These are phyloP conservation scores for Suhomyces bokatorum DNA, from an alignment of 1,139 yeast species.

Conservation along the genomic window DNA sequence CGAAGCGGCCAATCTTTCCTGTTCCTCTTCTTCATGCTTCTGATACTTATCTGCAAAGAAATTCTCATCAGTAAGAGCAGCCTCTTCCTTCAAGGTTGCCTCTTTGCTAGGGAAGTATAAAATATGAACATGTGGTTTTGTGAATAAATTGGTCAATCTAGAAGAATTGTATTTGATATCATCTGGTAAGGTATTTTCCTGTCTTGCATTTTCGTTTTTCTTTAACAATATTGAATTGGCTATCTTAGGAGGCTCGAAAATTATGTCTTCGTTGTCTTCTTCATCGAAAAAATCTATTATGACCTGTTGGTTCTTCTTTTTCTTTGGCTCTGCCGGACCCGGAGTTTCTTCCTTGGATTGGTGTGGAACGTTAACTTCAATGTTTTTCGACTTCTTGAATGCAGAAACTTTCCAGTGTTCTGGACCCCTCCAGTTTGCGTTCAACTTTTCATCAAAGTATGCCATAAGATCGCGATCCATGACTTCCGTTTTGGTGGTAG, in stretches of 20 bases:
- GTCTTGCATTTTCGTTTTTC: slow-evolving; percentile 26
- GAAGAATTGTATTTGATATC: slow-evolving; percentile 75
- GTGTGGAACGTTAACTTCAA: slow-evolving; percentile 6
- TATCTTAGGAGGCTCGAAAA: slow-evolving; percentile 53
- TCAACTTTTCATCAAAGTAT: slow-evolving; percentile 71
- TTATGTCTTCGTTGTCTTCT: slow-evolving; percentile 42
- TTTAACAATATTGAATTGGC: slow-evolving; percentile 26
- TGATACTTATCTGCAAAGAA: slow-evolving; percentile 74
- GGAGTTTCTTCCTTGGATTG: background rate
- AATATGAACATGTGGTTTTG: slow-evolving; percentile 58
- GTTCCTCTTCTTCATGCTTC: slow-evolving; percentile 38
- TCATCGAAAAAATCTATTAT: slow-evolving; percentile 52
- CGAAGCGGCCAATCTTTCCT: slow-evolving; percentile 40
- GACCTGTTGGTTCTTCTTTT: slow-evolving; percentile 35
- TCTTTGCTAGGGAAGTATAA: slow-evolving; percentile 31
- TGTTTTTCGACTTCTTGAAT: slow-evolving; percentile 39
- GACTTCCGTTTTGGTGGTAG: slow-evolving; percentile 30
- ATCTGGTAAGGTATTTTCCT: slow-evolving; percentile 60
- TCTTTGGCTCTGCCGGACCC: slow-evolving; percentile 17
- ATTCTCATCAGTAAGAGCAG: slow-evolving; percentile 57
- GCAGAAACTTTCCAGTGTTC: slow-evolving; percentile 88
- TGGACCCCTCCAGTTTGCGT: slow-evolving; percentile 84
- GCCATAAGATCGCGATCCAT: slow-evolving; percentile 72
- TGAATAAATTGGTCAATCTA: slow-evolving; percentile 64
- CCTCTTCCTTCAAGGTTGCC: slow-evolving; percentile 18